A percentile compares a stretch with the other conserved stretches of the same genome.
Evolutionary conservation across 208 protist genomes (phyloP).

Genomic region (Zelonia costaricensis): DNA sequence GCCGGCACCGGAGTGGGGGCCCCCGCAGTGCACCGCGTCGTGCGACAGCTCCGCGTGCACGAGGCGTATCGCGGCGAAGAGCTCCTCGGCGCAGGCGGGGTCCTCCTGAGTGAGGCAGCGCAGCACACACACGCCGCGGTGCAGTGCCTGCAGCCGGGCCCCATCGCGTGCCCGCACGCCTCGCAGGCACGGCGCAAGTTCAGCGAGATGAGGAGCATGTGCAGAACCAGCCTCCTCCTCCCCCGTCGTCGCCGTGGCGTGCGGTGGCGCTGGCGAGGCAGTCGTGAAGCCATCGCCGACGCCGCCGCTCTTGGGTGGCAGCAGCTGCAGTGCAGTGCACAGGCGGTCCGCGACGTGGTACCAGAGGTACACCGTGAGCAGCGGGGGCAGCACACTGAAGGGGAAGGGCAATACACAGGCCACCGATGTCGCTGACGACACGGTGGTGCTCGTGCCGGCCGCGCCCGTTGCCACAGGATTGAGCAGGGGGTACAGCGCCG

Average conservation of each 20-base stretch:
- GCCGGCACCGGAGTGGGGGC: too few relatives aligned
- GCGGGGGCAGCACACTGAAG: constrained; percentile 19
- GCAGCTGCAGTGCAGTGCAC: constrained; percentile 14
- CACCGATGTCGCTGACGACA: too few relatives aligned
- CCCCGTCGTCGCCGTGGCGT: background rate
- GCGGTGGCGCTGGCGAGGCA: background rate
- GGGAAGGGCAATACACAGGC: too few relatives aligned
- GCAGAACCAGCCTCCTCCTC: background rate
- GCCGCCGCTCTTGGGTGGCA: constrained; percentile 3
- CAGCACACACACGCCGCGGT: constrained; percentile 27
- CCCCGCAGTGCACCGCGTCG: background rate
- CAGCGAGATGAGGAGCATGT: background rate
- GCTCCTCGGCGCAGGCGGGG: constrained; percentile 4
- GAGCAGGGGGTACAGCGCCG: constrained; percentile 21
- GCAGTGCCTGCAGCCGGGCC: constrained; percentile 5
- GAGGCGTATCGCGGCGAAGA: constrained; percentile 29
- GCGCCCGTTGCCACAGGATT: background rate
- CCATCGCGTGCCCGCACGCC: constrained; percentile 2
- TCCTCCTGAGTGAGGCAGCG: constrained; percentile 21
- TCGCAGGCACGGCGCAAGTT: constrained; percentile 5
- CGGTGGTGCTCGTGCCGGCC: background rate
- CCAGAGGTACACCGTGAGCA: constrained; percentile 30
- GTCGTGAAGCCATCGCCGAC: background rate
- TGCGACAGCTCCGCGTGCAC: background rate
- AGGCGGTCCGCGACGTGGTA: constrained; percentile 23